Base-by-base conservation (phyloP, 139 green algal species). In the Pseudopediastrum boryanum region DNA sequence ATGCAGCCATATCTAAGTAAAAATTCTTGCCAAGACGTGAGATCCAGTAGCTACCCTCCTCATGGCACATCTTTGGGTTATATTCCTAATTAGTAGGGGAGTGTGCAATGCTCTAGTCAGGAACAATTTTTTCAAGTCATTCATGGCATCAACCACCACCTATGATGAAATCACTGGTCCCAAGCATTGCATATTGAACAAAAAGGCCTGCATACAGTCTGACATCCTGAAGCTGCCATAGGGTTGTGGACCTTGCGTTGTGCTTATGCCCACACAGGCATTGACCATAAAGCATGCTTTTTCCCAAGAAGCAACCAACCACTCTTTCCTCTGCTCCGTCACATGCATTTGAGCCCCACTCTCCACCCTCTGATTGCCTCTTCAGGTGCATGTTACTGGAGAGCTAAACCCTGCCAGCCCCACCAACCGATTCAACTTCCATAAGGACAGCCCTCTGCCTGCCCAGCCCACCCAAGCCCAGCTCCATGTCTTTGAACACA, bases 401-500 rank as follows among this genome's bases (percentile, higher is more conserved):
- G 27, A n/a, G 33, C 8, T 39, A 64, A 50, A 76, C 48, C 46
- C 6, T 4, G 48, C 46, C 19, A 33, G 63, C 21, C 69, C 69
- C 25, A 10, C 44, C 27, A 64, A 56, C n/a, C 43, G 27, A 19
- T 76, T 64, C 31, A 12, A 64, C 21, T 76, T 76, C 46, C 48
- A 76, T 21, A 65, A n/a, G n/a, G n/a, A n/a, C n/a, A n/a, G n/a
- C n/a, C 8, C 23, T 6, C 27, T n/a, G 69, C 63, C 31, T 50
- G 35, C 4, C 69, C 69, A 48, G 31, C 46, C 10, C 35, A 76
- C 29, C 69, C 69, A 29, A 33, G 16, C 38, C 71, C 68, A 31
- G 36, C 33, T 81, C 58, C 61, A 73, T 41, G 76, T 82, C 42
- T 82, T 82, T 41, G 65, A 82, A 52, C 76, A 82, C 65, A n/a